Conservation (phyloP, 2,329 filamentous ascomycete species). For the Aspergillus chevalieri region DNA sequence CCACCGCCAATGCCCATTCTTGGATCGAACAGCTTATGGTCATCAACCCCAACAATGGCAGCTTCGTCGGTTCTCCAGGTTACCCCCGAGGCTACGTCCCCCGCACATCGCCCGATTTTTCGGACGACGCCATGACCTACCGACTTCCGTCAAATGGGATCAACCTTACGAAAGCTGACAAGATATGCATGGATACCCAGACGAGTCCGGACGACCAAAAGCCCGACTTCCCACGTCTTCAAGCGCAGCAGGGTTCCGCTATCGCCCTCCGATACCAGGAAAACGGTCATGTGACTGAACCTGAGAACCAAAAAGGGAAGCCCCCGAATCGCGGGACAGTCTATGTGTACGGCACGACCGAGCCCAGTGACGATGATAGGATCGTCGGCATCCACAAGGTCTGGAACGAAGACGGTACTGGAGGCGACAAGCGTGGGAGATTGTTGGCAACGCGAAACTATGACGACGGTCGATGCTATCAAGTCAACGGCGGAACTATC, state of each 20-base stretch:
- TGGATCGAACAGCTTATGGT: conserved; percentile 75
- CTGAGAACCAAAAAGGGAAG: conserved; percentile 52
- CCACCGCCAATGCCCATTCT: conserved; percentile 54
- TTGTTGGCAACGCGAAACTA: conserved; percentile 74
- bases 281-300: conserved; percentile 67
- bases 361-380: conserved; percentile 55
- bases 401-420: conserved; percentile 75
- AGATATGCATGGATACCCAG: conserved; percentile 61
- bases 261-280: conserved; percentile 65
- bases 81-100: conserved; percentile 66
- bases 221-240: conserved; percentile 55
- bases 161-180: conserved; percentile 46
- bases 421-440: conserved; percentile 70
- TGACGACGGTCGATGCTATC: conserved; percentile 87
- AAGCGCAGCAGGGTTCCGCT: conserved; percentile 54
- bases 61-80: conserved; percentile 63
- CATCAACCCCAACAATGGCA: conserved; percentile 63
- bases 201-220: conserved; percentile 48
- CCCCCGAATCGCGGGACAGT: conserved; percentile 63
- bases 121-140: conserved; percentile 55
- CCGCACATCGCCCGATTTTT: conserved; percentile 52
- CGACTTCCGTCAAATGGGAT: conserved; percentile 55
- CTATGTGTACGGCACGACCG: conserved; percentile 65
- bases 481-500: conserved; percentile 59
- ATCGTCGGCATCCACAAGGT: conserved; percentile 60